These are phyloP conservation scores for Sarocladiaceae sp. DNA, from an alignment of 2,329 filamentous ascomycete species.

Conservation along the genomic window DNA sequence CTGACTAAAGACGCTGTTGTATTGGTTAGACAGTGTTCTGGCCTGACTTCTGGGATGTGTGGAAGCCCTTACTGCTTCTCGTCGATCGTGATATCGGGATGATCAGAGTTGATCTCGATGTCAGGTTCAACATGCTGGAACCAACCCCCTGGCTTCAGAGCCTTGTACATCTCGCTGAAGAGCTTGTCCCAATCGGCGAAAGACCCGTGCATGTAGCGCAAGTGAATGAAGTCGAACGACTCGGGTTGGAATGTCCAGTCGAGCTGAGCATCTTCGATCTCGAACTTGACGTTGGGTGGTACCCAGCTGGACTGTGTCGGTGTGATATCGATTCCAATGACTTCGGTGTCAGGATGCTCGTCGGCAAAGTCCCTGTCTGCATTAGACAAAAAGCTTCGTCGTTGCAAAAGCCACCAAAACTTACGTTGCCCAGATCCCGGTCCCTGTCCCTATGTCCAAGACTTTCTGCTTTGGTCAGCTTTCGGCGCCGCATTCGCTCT, in stretches of 20 bases:
- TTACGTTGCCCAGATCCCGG: conserved; percentile 27
- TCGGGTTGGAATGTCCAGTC: conserved; percentile 25
- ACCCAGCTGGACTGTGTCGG: conserved; percentile 25
- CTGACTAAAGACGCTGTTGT: conserved; percentile 18
- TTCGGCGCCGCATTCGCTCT: too few relatives aligned
- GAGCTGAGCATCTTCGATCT: conserved; percentile 30
- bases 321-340: conserved; percentile 26
- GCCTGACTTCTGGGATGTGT: too few relatives aligned
- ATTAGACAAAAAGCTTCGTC: background rate
- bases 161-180: conserved; percentile 20
- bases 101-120: conserved; percentile 20
- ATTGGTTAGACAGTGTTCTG: too few relatives aligned
- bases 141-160: conserved; percentile 32
- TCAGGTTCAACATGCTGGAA: conserved; percentile 25
- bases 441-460: conserved; percentile 40
- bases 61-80: background rate
- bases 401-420: background rate
- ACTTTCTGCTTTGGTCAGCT: conserved; percentile 19
- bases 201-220: conserved; percentile 26
- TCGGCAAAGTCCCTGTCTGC: conserved; percentile 29
- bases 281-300: conserved; percentile 30
- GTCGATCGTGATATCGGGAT: conserved; percentile 11
- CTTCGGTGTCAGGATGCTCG: conserved; percentile 25
- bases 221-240: conserved; percentile 34
- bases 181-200: conserved; percentile 27